Percentiles rank a stretch among this genome's conserved stretches.
Conservation (phyloP, 441 rosid genomes). For the Eruca vesicaria region DNA sequence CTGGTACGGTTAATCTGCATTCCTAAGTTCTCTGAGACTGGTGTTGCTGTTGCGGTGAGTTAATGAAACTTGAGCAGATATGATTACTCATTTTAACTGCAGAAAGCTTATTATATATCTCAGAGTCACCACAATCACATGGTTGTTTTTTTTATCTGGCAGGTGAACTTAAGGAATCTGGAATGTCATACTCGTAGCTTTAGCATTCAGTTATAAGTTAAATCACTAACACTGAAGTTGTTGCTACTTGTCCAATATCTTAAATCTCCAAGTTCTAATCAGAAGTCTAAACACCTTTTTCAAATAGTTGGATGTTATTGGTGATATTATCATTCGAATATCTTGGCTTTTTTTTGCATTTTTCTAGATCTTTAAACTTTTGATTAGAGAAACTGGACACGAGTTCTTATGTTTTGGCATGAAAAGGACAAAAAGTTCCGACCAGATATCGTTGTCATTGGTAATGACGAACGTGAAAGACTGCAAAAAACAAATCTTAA, state of each 20-base stretch:
- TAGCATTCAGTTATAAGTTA: not conserved
- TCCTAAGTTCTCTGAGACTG: not conserved
- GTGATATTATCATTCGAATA: not conserved
- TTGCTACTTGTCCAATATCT: not conserved
- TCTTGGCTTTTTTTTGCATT: not conserved
- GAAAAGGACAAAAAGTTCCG: slow-evolving; percentile 24
- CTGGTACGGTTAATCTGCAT: not conserved
- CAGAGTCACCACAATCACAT: not conserved
- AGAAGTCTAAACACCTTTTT: not conserved
- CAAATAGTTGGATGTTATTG: not conserved
- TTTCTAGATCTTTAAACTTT: not conserved
- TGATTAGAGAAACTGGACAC: not conserved
- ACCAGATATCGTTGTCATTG: slow-evolving; percentile 25
- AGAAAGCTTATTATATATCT: not conserved
- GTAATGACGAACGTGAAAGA: not conserved
- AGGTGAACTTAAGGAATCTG: not conserved
- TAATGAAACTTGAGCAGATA: too few species aligned
- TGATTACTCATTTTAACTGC: not conserved
- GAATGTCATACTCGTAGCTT: not conserved
- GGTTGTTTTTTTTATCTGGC: not conserved
- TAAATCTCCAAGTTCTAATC: not conserved
- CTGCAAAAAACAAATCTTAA: not conserved
- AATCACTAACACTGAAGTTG: not conserved
- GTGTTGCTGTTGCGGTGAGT: too few species aligned
- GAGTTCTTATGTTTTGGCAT: not conserved